A percentile compares a stretch with the other conserved stretches of the same genome.
These are phyloP conservation scores for Penicillium janthinellum DNA, from an alignment of 2,329 filamentous ascomycete species.

Conservation along the genomic window DNA sequence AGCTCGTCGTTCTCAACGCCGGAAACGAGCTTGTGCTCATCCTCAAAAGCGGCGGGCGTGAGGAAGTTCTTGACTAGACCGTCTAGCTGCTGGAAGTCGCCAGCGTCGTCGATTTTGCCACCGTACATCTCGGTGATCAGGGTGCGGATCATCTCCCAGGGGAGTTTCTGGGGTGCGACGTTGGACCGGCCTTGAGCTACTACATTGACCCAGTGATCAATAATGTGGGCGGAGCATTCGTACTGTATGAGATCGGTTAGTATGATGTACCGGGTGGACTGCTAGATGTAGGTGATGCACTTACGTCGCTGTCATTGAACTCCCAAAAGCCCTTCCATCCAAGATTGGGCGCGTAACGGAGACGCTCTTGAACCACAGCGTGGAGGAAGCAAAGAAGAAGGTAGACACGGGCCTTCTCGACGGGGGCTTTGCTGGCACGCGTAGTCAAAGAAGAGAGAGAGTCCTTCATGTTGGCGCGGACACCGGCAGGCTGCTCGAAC, in stretches of 20 bases:
- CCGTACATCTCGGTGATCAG: slow-evolving; percentile 94
- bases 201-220: slow-evolving; percentile 89
- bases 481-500: slow-evolving; percentile 96
- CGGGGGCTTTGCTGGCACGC: slow-evolving; percentile 75
- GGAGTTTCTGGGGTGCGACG: slow-evolving; percentile 88
- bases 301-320: slow-evolving; percentile 98
- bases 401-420: slow-evolving; percentile 88
- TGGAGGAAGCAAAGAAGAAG: slow-evolving; percentile 91
- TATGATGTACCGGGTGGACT: not conserved
- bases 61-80: slow-evolving; percentile 76
- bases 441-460: slow-evolving; percentile 81
- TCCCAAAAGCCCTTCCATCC: slow-evolving; percentile 99
- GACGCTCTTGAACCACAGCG: slow-evolving; percentile 89
- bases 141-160: slow-evolving; percentile 93
- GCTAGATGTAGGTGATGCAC: slow-evolving; percentile 41
- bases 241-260: slow-evolving; percentile 59
- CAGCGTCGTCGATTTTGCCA: slow-evolving; percentile 92
- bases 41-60: slow-evolving; percentile 86
- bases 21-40: slow-evolving; percentile 85
- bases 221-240: slow-evolving; percentile 94
- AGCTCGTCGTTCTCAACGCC: slow-evolving; percentile 60
- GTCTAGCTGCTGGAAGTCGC: slow-evolving; percentile 74
- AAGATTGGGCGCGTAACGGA: slow-evolving; percentile 89
- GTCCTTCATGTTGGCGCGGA: slow-evolving; percentile 98
- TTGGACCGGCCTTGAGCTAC: slow-evolving; percentile 85